Percentiles rank a stretch among this genome's conserved stretches.
Evolutionary conservation across 1,139 yeast species (phyloP).

Genomic region (Suhomyces yuchorum): DNA sequence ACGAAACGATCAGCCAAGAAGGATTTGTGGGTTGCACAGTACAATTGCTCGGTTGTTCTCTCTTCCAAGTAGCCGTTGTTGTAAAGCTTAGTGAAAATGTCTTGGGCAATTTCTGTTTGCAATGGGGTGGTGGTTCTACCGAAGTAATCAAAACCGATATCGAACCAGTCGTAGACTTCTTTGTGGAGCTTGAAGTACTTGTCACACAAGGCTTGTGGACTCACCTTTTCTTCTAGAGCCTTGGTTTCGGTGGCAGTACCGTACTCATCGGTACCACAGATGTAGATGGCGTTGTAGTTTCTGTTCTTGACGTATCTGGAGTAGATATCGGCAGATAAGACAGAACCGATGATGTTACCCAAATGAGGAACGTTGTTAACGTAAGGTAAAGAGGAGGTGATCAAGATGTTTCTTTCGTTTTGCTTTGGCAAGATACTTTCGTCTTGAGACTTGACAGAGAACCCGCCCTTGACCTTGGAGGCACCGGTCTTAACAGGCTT

Average conservation of each 20-base stretch:
- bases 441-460: slow-evolving; percentile 38
- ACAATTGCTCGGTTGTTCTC: slow-evolving; percentile 83
- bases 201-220: slow-evolving; percentile 87
- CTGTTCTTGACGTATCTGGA: slow-evolving; percentile 88
- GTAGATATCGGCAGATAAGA: slow-evolving; percentile 90
- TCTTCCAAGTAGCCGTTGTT: slow-evolving; percentile 81
- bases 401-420: slow-evolving; percentile 75
- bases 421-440: slow-evolving; percentile 55
- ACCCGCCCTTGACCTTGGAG: slow-evolving; percentile 46
- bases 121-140: slow-evolving; percentile 93
- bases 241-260: slow-evolving; percentile 99
- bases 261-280: slow-evolving; percentile 98
- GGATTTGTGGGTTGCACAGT: slow-evolving; percentile 87
- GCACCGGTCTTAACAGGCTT: slow-evolving; percentile 61
- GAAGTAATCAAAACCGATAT: slow-evolving; percentile 88
- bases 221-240: slow-evolving; percentile 88
- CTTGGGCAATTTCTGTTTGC: slow-evolving; percentile 96
- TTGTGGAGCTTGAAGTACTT: slow-evolving; percentile 85
- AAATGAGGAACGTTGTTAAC: slow-evolving; percentile 98
- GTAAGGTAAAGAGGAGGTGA: slow-evolving; percentile 96
- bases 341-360: slow-evolving; percentile 96
- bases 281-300: slow-evolving; percentile 79
- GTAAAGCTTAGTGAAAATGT: slow-evolving; percentile 74
- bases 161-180: slow-evolving; percentile 95
- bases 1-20: slow-evolving; percentile 95